Conservation (phyloP, 305 asterid genomes). For the Caryopteris hybrid region DNA sequence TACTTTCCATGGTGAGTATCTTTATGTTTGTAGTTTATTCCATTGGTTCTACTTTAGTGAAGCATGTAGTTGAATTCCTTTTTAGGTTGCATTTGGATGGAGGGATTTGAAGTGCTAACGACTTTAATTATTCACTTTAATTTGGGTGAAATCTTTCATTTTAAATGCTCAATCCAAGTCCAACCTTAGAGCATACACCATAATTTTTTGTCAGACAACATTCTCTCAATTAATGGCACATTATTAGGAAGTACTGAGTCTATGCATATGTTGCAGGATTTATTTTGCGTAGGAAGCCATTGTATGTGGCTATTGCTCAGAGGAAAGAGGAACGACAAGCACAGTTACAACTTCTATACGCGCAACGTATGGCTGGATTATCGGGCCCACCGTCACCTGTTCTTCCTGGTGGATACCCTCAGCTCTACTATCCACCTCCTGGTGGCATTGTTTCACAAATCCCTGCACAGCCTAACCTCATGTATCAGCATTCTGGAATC, state of each 20-base stretch:
- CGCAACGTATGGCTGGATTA: constrained; percentile 53
- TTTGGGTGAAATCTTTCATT: background rate
- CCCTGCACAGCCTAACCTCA: constrained; percentile 45
- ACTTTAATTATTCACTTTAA: background rate
- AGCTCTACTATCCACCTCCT: constrained; percentile 50
- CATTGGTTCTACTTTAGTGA: background rate
- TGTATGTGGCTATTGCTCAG: constrained; percentile 82
- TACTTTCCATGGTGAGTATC: constrained; percentile 57
- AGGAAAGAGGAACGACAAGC: constrained; percentile 81
- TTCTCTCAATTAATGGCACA: background rate
- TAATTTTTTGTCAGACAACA: no score
- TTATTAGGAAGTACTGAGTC: background rate
- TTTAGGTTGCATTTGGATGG: background rate
- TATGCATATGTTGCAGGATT: constrained; percentile 44
- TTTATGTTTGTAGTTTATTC: background rate
- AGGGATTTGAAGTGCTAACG: background rate
- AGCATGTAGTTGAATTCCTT: background rate
- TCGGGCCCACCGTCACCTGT: constrained; percentile 51
- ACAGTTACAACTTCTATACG: constrained; percentile 52
- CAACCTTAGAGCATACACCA: no score
- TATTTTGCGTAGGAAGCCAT: constrained; percentile 66
- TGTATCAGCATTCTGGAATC: constrained; percentile 56
- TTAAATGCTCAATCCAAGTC: no score
- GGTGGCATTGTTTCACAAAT: constrained; percentile 52
- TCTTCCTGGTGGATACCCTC: constrained; percentile 63